Base-by-base conservation (phyloP, 2,329 filamentous ascomycete species). In the Cytospora schulzeri region DNA sequence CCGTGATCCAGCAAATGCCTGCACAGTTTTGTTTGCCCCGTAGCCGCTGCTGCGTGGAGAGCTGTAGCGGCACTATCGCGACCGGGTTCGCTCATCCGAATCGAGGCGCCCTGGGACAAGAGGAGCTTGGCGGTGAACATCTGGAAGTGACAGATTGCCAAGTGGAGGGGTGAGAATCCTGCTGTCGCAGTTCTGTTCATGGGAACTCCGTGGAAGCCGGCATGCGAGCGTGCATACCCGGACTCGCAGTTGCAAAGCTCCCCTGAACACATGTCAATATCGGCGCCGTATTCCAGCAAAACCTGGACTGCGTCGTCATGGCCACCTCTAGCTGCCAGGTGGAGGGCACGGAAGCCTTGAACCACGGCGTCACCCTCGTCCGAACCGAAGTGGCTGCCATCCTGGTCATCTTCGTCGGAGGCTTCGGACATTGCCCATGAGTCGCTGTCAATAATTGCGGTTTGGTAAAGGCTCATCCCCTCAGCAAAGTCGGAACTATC, bases 11-110 rank as follows among this genome's bases (percentile, higher is more conserved):
- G 31, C 53, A 74, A 22, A 45, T 71, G 63, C n/a, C 11, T 52
- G 56, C 71, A 65, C 1, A 72, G 50, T 15, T 66, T 56, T 4
- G 61, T 53, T 14, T 73, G 67, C 11, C 72, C 72, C 48, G 66
- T 65, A 17, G 53, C 70, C 1, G 72, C 69, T 7, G 72, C 72
- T 51, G 71, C 68, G 66, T 74, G 72, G 1, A 74, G 68, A 1
- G 71, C 72, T 1, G 71, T 73, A 14, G 63, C 35, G 48, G 56
- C 29, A 35, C 1, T 50, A 28, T 58, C 65, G 48, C 63, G 53
- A 24, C 63, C 12, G 15, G 55, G 35, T 28, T 71, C 68, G 50
- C 56, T 54, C 68, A 74, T 68, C 17, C 58, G 38, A 6, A 57
- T 57, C 8, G 67, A 66, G 12, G 71, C 70, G 2, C 69, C 68